These are phyloP conservation scores for Sarocladiaceae sp. DNA, from an alignment of 2,329 filamentous ascomycete species.

Conservation along the genomic window DNA sequence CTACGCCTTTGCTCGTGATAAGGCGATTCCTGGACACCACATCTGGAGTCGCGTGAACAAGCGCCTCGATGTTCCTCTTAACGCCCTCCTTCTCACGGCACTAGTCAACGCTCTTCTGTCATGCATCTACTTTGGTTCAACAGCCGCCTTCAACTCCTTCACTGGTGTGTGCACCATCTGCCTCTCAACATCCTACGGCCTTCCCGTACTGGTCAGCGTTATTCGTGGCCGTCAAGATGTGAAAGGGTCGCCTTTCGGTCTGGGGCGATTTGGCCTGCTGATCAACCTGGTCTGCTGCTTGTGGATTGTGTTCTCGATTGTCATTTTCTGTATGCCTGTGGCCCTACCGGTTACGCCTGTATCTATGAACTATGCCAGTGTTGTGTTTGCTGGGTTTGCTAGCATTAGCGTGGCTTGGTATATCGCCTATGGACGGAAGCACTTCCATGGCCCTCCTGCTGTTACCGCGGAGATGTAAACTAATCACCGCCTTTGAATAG, in stretches of 20 bases:
- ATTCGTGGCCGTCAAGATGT: constrained; percentile 61
- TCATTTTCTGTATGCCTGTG: neutral
- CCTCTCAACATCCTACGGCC: constrained; percentile 67
- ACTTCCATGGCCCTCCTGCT: neutral
- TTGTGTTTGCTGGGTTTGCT: neutral
- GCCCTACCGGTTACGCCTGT: neutral
- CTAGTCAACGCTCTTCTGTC: constrained; percentile 66
- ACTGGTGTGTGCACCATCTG: constrained; percentile 78
- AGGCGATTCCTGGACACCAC: constrained; percentile 65
- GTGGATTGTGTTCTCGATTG: neutral
- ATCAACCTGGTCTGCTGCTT: too few species aligned
- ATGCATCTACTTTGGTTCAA: constrained; percentile 73
- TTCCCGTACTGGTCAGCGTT: constrained; percentile 69
- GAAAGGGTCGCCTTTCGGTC: constrained; percentile 59
- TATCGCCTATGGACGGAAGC: neutral
- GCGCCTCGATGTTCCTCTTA: constrained; percentile 64
- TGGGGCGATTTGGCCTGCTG: constrained; percentile 62
- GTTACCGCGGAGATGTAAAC: too few species aligned
- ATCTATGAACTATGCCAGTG: neutral
- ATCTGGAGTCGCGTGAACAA: constrained; percentile 64
- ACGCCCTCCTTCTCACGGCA: constrained; percentile 64
- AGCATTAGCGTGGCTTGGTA: neutral
- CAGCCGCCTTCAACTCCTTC: constrained; percentile 73
- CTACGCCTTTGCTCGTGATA: constrained; percentile 71
- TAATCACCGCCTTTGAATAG: too few species aligned